phyloP scores from a whole-genome alignment of 2,329 filamentous ascomycete genomes.

The Hortaea sp. region DNA sequence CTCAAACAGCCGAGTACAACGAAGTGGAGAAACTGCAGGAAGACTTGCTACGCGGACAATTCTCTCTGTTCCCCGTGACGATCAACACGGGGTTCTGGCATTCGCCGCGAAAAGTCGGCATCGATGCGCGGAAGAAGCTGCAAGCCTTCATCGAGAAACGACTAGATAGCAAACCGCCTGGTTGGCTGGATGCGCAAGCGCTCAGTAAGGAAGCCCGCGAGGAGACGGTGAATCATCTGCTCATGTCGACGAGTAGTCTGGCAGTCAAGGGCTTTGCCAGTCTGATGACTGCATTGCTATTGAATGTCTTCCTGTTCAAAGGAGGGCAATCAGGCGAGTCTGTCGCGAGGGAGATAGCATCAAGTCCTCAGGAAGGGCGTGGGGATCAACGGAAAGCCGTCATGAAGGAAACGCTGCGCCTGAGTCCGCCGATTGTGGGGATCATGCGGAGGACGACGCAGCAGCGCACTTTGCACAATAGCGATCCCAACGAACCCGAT shows the following conservation, averaged over 20 bases:
- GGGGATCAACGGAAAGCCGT: background rate
- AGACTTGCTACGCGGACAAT: conserved; percentile 19
- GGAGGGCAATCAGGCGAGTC: background rate
- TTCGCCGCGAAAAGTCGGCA: conserved; percentile 14
- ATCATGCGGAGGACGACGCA: background rate
- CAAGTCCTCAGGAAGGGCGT: background rate
- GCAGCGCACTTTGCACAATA: background rate
- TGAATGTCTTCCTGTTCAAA: conserved; percentile 12
- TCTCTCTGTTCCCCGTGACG: conserved; percentile 17
- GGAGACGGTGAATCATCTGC: conserved; percentile 11
- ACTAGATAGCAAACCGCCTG: background rate
- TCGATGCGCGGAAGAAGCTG: conserved; percentile 11
- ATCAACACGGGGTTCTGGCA: conserved; percentile 16
- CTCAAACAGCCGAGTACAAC: conserved; percentile 2
- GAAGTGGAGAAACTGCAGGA: conserved; percentile 15
- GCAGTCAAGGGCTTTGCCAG: conserved; percentile 16
- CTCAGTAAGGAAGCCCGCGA: conserved; percentile 1
- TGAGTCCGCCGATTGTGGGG: background rate
- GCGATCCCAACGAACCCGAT: background rate
- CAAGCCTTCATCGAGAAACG: conserved; percentile 4
- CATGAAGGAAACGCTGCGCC: background rate
- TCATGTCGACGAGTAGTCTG: conserved; percentile 17
- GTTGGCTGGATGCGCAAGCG: conserved; percentile 4
- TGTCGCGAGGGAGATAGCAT: background rate
- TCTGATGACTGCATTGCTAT: conserved; percentile 13